phyloP scores from a whole-genome alignment of 148 eudicot species.

The Heliosperma pusillum region DNA sequence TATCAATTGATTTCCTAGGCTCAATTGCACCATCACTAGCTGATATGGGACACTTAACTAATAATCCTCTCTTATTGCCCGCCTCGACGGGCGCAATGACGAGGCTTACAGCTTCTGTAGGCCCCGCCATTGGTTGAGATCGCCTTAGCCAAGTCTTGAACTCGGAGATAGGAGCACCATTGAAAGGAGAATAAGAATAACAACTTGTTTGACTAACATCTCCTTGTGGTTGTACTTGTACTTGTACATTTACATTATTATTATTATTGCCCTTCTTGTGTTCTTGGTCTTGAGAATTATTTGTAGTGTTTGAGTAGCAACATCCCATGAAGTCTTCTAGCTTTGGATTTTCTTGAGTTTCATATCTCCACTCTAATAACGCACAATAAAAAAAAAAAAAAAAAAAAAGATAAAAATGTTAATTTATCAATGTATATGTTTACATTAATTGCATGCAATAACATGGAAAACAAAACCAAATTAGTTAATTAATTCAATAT shows the following conservation, averaged over 20 bases:
- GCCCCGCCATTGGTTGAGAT: conserved; percentile 19
- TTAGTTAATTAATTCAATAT: no score
- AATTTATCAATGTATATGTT: no score
- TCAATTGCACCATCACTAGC: conserved; percentile 21
- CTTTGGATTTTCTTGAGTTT: conserved; percentile 23
- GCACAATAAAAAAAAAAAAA: no score
- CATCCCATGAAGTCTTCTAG: conserved; percentile 34
- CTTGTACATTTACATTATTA: background rate
- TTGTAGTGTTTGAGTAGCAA: conserved; percentile 20
- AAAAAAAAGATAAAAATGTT: no score
- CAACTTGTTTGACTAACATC: background rate
- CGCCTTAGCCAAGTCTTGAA: conserved; percentile 54
- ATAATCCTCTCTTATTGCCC: conserved; percentile 32
- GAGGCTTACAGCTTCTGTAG: conserved; percentile 20
- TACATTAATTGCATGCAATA: no score
- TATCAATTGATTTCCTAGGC: conserved; percentile 59
- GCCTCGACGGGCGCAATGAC: conserved; percentile 21
- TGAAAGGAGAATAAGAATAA: conserved; percentile 23
- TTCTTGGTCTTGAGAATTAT: conserved; percentile 15
- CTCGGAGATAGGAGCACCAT: conserved; percentile 28
- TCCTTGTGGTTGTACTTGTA: no score
- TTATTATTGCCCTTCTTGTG: conserved; percentile 12
- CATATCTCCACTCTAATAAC: conserved; percentile 34
- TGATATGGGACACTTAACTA: conserved; percentile 3
- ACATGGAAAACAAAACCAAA: no score